Evolutionary conservation across 768 basidiomycete species (phyloP), one percentile per base, ranked within the genome.

Genomic region (Mycena rosella): DNA sequence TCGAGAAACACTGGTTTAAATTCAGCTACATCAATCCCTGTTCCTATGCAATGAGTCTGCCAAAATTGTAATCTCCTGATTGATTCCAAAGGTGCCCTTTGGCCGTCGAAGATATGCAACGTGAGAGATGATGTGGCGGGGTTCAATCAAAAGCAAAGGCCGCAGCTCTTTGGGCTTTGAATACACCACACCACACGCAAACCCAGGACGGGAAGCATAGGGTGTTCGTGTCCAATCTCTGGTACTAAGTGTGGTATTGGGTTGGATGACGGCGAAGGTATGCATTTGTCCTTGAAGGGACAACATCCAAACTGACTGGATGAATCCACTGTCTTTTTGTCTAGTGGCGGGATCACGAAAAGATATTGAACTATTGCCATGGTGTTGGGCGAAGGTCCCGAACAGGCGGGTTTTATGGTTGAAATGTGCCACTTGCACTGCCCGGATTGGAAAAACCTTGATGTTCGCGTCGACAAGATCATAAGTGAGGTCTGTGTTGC

Each of bases 211-310:
- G 20, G 29, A 42, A 20, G 15, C 14, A n/a, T 30, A 67, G 5
- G 60, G 60, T 8, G 38, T 62, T 56, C 45, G 4, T 0, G 24
- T 44, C 1, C 22, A 29, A 47, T 67, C 51, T 15, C 29, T n/a
- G 3, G 56, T 42, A 30, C 3, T 48, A 44, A 58, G 8, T 10
- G 7, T 27, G 5, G 36, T 44, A 54, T 69, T 57, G 24, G 51
- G 62, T 14, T 51, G 60, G 36, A 67, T 55, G 36, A 67, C 17
- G 7, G 58, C 20, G 36, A 67, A 62, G 14, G 29, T 67, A 29
- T 47, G 63, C 26, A 8, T 15, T 40, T 60, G 18, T 49, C 59
- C 59, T 26, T 60, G 47, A 5, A 60, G 59, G 34, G 14, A 47
- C 27, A 27, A 36, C 24, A 48, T 20, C 59, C 59, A 51, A 18